Percentiles rank a stretch among this genome's conserved stretches.
These are phyloP conservation scores for Piper betle DNA, from an alignment of 164 flowering plant species.

Conservation along the genomic window DNA sequence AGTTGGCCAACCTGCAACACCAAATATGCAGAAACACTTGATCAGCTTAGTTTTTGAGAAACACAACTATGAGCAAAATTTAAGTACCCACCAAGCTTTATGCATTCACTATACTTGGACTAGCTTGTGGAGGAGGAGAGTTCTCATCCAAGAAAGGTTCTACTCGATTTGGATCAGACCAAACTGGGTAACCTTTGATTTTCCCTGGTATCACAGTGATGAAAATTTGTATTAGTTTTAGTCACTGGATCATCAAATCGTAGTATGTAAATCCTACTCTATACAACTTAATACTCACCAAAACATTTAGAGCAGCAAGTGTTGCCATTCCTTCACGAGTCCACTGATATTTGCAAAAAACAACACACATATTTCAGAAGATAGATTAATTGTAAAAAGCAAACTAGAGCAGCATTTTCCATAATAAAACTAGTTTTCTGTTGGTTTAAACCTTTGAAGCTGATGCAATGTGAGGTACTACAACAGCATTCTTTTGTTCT, in stretches of 20 bases:
- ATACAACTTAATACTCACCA: slow-evolving; percentile 33
- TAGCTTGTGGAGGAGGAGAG: slow-evolving; percentile 69
- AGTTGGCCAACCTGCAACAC: slow-evolving; percentile 29
- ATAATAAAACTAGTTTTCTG: too few relatives aligned
- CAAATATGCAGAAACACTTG: background rate
- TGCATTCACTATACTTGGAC: slow-evolving; percentile 87
- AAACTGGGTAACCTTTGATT: slow-evolving; percentile 83
- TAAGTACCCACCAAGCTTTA: slow-evolving; percentile 50
- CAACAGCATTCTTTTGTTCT: slow-evolving; percentile 80
- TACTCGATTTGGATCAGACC: slow-evolving; percentile 72
- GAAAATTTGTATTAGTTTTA: background rate
- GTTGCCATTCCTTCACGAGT: slow-evolving; percentile 99
- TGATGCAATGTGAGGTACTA: slow-evolving; percentile 96
- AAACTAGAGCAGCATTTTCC: too few relatives aligned
- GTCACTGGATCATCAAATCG: background rate
- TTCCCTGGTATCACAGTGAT: slow-evolving; percentile 43
- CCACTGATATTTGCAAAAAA: slow-evolving; percentile 39
- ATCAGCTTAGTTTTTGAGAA: too few relatives aligned
- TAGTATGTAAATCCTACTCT: too few relatives aligned
- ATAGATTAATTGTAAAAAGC: too few relatives aligned
- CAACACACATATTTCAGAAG: too few relatives aligned
- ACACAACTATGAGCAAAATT: background rate
- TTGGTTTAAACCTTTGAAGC: slow-evolving; percentile 72
- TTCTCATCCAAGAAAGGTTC: slow-evolving; percentile 79
- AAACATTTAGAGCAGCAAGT: slow-evolving; percentile 84